Evolutionary conservation across 2,329 filamentous ascomycete genomes (phyloP), one percentile per base, ranked within the genome.

Genomic region (Ophiocordyceps sinensis): DNA sequence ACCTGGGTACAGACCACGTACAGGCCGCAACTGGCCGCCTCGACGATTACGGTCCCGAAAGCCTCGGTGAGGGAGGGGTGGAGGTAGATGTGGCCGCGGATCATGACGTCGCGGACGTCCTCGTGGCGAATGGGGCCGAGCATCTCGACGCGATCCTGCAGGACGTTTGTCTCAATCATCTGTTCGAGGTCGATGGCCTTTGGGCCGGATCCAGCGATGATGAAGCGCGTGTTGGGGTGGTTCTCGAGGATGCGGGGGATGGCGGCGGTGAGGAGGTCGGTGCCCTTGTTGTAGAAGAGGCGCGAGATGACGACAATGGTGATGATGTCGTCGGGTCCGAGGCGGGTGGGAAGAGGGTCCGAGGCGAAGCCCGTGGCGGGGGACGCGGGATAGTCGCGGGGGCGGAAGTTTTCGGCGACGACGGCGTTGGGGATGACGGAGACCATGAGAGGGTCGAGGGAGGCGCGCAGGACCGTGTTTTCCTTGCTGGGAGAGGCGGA

Each of bases 221-320:
- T 85, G 62, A 98, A 98, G 43, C 87, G 84, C 1, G 94, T 91
- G 57, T 96, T 93, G 1, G 86, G 83, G 56, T 98, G 85, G 13
- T 79, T 77, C 39, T 86, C 82, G 26, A 96, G 74, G 41, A 98
- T 94, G 38, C 88, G 80, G 1, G 91, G 91, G 41, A 98, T 94
- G 4, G 87, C 86, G 11, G 89, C 91, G 21, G 94, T 94, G n/a
- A 98, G 74, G 0, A 98, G 75, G 58, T 98, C 93, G 1, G 86
- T 96, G 44, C 91, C 91, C 60, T 98, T 98, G 64, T 98, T 98
- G 63, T 96, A 96, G 63, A 96, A 98, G 1, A 98, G 77, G 17
- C 91, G 85, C 9, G 88, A 95, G 46, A 98, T 94, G 17, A 98
- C 89, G 2, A 98, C 86, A 44, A 98, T 95, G 8, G 87, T 95